Conservation (phyloP, 306 rosid genomes). For the Cicer arietinum region DNA sequence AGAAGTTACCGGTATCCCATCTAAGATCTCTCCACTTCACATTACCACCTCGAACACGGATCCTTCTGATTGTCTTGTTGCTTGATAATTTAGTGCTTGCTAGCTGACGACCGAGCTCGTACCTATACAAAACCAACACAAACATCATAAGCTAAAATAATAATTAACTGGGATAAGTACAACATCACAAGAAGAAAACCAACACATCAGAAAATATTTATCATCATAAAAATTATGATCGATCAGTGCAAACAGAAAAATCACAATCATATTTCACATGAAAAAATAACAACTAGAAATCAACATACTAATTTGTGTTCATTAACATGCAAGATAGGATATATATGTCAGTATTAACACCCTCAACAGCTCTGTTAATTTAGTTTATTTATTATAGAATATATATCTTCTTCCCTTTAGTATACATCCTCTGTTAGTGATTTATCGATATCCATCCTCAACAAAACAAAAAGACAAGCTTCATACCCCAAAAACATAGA, state of each 20-base stretch:
- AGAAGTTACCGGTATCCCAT: conserved; percentile 59
- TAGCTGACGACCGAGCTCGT: conserved; percentile 66
- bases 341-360: background rate
- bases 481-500: background rate
- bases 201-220: background rate
- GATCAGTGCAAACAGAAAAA: no score
- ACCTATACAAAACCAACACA: conserved; percentile 39
- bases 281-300: no score
- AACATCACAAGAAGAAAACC: background rate
- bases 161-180: background rate
- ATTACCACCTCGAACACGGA: conserved; percentile 65
- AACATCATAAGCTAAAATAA: background rate
- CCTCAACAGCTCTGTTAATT: background rate
- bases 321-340: background rate
- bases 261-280: no score
- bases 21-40: conserved; percentile 66
- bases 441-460: no score
- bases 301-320: background rate
- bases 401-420: background rate
- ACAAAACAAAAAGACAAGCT: background rate
- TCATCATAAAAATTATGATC: background rate
- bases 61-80: conserved; percentile 61
- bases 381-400: background rate
- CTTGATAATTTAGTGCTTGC: conserved; percentile 60
- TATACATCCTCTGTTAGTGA: background rate